phyloP scores from a whole-genome alignment of 306 rosid genomes.

The Fragaria vesca region DNA sequence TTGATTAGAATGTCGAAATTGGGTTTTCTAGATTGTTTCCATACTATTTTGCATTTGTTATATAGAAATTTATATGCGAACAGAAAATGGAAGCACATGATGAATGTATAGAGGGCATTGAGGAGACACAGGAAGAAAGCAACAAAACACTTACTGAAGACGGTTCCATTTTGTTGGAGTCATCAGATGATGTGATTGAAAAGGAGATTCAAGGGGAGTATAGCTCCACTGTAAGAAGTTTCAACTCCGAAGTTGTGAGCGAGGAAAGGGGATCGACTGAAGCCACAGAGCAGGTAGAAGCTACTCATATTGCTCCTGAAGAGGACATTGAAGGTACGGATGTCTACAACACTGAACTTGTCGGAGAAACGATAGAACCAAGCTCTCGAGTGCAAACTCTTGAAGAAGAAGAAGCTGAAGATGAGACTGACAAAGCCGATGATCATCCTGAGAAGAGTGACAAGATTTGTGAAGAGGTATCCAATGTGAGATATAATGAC shows the following conservation, averaged over 20 bases:
- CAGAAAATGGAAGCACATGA: constrained; percentile 22
- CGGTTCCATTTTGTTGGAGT: constrained; percentile 12
- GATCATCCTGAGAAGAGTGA: background rate
- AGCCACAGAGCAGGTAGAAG: constrained; percentile 8
- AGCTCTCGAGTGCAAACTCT: background rate
- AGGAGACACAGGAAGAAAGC: constrained; percentile 12
- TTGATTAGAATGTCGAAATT: background rate
- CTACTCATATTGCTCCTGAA: constrained; percentile 4
- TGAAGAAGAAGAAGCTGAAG: background rate
- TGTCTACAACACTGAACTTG: background rate
- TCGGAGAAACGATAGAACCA: background rate
- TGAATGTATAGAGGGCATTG: constrained; percentile 24
- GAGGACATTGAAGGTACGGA: background rate
- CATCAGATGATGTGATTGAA: constrained; percentile 4
- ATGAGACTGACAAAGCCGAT: background rate
- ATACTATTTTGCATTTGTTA: background rate
- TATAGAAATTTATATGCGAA: background rate
- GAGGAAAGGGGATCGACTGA: constrained; percentile 16
- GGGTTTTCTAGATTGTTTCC: constrained; percentile 8
- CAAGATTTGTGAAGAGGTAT: background rate
- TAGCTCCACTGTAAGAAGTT: constrained; percentile 3
- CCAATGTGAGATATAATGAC: background rate
- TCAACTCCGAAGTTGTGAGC: constrained; percentile 3
- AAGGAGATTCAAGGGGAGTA: constrained; percentile 1
- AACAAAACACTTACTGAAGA: background rate